Base-by-base conservation (phyloP, 306 rosid species). In the Cucumis melo region DNA sequence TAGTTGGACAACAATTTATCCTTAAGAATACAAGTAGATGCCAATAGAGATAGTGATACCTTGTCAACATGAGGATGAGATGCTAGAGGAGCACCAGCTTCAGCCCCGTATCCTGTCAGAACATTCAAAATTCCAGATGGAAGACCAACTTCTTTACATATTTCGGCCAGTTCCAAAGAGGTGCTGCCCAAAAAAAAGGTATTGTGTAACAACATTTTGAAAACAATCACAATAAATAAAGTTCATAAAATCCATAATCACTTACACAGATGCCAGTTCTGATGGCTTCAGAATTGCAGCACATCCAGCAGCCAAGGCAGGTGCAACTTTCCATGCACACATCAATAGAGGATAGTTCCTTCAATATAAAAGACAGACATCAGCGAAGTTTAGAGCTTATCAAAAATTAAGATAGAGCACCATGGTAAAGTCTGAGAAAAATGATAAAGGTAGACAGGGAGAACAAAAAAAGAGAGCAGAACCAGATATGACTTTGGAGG, bases 271-370 rank as follows among this genome's bases (percentile, higher is more conserved):
- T 58, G 99, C 89, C 88, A 92, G 78, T 77, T 94, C 99, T 67
- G 99, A 94, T 1, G 99, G 99, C 88, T 94, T 94, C 83, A 94
- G 76, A 78, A 94, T 89, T n/a, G 97, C 99, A 46, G 99, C 86
- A 82, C 99, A 94, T 54, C 99, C 99, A 53, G 99, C 97, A 73
- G 99, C 99, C 70, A 94, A 84, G 64, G 99, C 95, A 80, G 99
- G 92, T 74, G 99, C 99, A 80, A 94, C 99, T 86, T 94, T 94
- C 99, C 99, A 94, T 29, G 90, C 82, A 59, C 97, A 95, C 96
- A 94, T 90, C 66, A 94, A 78, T 77, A 94, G 15, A 66, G 99
- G 99, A 68, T 94, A 94, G 86, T 94, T 94, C 96, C 98, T 92
- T 78, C 38, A 80, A 74, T 68, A 87, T 64, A 79, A 75, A 64